These are phyloP conservation scores for Ampelocalamus luodianensis DNA, from an alignment of 176 grass and related monocot species.

Conservation along the genomic window DNA sequence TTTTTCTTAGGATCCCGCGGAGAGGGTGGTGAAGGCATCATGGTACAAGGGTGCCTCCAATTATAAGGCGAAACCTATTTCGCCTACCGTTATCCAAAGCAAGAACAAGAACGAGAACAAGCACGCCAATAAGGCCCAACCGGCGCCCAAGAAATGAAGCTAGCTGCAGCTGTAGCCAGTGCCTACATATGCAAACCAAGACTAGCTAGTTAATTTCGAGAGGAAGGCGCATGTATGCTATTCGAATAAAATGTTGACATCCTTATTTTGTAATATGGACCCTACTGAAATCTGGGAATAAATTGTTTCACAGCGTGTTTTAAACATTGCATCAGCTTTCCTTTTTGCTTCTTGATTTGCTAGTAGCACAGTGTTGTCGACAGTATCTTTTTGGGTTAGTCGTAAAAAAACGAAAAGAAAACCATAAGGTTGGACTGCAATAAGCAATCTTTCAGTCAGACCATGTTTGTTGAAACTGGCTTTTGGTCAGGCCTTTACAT, in stretches of 20 bases:
- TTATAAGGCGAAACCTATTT: background rate
- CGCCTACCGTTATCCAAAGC: background rate
- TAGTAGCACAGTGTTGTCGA: background rate
- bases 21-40: conserved; percentile 6
- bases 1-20: conserved; percentile 12
- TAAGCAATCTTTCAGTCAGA: background rate
- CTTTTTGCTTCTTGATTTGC: background rate
- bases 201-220: background rate
- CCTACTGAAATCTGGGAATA: background rate
- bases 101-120: conserved; percentile 14
- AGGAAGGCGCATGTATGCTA: background rate
- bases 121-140: background rate
- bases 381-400: background rate
- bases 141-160: background rate
- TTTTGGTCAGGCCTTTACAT: no score
- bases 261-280: background rate
- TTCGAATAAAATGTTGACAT: background rate
- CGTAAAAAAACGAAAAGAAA: background rate
- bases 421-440: background rate
- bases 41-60: background rate
- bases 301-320: background rate
- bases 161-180: background rate
- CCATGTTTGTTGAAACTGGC: no score
- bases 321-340: background rate
- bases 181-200: background rate